Base-by-base conservation (phyloP, 495 filamentous ascomycete genomes). In the Neurospora sp. region DNA sequence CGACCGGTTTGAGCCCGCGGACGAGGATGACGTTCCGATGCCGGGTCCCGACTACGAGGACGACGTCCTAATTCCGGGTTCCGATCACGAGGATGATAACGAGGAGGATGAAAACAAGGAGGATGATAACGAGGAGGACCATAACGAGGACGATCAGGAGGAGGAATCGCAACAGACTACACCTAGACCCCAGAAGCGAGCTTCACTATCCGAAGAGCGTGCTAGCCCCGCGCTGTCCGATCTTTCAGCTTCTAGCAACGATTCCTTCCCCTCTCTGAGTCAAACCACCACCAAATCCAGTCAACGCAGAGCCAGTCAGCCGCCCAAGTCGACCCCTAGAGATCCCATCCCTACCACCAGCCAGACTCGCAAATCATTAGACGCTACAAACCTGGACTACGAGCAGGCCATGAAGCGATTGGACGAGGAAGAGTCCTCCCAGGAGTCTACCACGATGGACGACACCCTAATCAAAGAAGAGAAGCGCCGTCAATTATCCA, bases 221-320 rank as follows among this genome's bases (percentile, higher is more conserved):
- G 59, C 27, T 66, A 73, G 46, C 27, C 77, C 71, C 12, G 71
- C 73, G 18, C 69, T 73, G 0, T 74, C 75, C 23, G 73, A 69
- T 20, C n/a, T 37, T 5, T 31, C 71, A 12, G 42, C 44, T 10
- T 76, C 77, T 31, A 78, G 78, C 5, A 73, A 78, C 20, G 76
- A 70, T 44, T 83, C 82, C 0, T 77, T 82, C 12, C 79, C 82
- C 0, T 84, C 84, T 0, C 73, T 85, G 1, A 81, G 79, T 69
- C 80, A 84, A 66, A 66, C 54, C 3, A 66, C 27, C 14, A 37
- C 54, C 1, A 66, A 66, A 37, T 66, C 27, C 14, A 66, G 27
- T 66, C 54, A 66, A 66, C 54, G 54, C 54, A 66, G 7, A 37
- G 14, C 27, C 27, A 66, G 27, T 37, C 54, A 66, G 0, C 54